Evolutionary conservation across 208 protist species (phyloP).

Genomic region (Crithidia brevicula): DNA sequence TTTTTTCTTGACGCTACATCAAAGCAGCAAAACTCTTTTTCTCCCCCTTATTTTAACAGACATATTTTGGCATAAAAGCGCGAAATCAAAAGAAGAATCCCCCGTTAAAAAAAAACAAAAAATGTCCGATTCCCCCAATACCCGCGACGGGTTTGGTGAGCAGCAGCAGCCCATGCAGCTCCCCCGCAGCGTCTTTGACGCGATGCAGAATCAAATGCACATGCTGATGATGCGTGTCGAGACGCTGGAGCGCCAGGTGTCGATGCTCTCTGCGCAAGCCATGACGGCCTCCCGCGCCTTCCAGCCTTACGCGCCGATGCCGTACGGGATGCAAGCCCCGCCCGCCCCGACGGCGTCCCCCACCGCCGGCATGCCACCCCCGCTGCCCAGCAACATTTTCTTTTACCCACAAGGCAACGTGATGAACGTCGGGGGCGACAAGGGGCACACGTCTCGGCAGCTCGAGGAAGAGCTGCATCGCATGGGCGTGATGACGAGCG

Average conservation of each 20-base stretch:
- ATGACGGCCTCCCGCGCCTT: conserved; percentile 16
- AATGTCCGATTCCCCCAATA: conserved; percentile 25
- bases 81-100: not conserved
- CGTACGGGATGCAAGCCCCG: conserved; percentile 20
- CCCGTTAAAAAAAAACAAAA: not conserved
- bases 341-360: conserved; percentile 9
- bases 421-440: conserved; percentile 11
- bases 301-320: conserved; percentile 26
- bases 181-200: conserved; percentile 22
- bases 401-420: conserved; percentile 24
- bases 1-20: not conserved
- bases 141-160: conserved; percentile 24
- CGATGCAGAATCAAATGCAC: conserved; percentile 35
- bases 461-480: conserved; percentile 48
- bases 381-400: conserved; percentile 24
- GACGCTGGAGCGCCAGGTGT: conserved; percentile 37
- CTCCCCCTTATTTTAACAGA: not conserved
- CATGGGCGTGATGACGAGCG: conserved; percentile 26
- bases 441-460: conserved; percentile 29
- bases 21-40: no score
- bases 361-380: conserved; percentile 18
- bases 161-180: conserved; percentile 24
- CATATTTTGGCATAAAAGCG: not conserved
- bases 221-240: conserved; percentile 50
- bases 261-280: conserved; percentile 29